Evolutionary conservation across 495 filamentous ascomycete genomes (phyloP).

Genomic region (Trichoderma orchidacearum): DNA sequence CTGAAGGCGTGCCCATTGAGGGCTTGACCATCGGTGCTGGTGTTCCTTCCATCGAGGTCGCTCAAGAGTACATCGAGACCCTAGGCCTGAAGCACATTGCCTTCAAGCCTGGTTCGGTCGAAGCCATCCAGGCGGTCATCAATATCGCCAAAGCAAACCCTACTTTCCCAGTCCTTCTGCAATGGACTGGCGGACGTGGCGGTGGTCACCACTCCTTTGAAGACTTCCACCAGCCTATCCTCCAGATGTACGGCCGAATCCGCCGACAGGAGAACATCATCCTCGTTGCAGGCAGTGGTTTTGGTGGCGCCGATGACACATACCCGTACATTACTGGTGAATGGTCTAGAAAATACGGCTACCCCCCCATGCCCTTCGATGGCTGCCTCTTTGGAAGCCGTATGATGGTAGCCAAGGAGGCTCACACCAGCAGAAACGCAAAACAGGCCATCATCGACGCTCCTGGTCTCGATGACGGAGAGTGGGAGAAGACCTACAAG

Average conservation of each 20-base stretch:
- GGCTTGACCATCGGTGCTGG: slow-evolving; percentile 90
- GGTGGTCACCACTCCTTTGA: slow-evolving; percentile 93
- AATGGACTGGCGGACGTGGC: slow-evolving; percentile 91
- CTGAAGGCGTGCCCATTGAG: slow-evolving; percentile 85
- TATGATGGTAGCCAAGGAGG: slow-evolving; percentile 91
- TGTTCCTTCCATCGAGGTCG: slow-evolving; percentile 86
- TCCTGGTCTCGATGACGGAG: slow-evolving; percentile 67
- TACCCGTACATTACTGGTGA: slow-evolving; percentile 84
- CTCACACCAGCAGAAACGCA: slow-evolving; percentile 80
- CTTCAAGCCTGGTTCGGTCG: slow-evolving; percentile 86
- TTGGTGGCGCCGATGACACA: slow-evolving; percentile 81
- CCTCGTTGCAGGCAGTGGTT: slow-evolving; percentile 81
- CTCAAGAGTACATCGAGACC: slow-evolving; percentile 85
- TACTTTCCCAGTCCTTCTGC: slow-evolving; percentile 75
- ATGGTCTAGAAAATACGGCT: slow-evolving; percentile 76
- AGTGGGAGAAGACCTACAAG: slow-evolving; percentile 98
- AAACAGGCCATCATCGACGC: slow-evolving; percentile 94
- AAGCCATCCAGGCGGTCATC: slow-evolving; percentile 80
- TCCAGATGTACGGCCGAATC: slow-evolving; percentile 83
- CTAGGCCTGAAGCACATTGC: slow-evolving; percentile 90
- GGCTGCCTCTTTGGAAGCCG: slow-evolving; percentile 82
- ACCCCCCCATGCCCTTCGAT: slow-evolving; percentile 89
- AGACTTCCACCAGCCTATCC: slow-evolving; percentile 85
- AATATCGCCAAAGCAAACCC: slow-evolving; percentile 89
- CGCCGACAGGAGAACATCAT: slow-evolving; percentile 74